A percentile compares a stretch with the other conserved stretches of the same genome.
Conservation (phyloP, 345 rosid species). For the Sisymbrium altissimum region DNA sequence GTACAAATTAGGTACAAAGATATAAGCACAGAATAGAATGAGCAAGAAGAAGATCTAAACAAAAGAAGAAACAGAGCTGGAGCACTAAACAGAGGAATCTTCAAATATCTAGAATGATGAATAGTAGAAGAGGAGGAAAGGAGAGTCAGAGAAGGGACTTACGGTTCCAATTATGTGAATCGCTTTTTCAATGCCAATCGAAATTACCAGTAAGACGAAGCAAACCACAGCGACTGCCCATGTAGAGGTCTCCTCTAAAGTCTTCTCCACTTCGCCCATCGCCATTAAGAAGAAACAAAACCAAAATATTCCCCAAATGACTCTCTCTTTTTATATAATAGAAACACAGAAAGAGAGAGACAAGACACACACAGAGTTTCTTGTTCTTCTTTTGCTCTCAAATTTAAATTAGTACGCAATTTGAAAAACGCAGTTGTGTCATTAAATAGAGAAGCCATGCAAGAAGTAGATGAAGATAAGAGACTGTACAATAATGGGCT, state of each 20-base stretch:
- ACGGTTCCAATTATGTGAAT: conserved; percentile 41
- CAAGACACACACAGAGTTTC: not conserved
- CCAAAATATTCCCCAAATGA: not conserved
- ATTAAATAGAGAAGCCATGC: not conserved
- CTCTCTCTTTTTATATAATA: not conserved
- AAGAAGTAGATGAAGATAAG: conserved; percentile 5
- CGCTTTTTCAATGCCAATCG: conserved; percentile 52
- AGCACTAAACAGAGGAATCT: conserved; percentile 36
- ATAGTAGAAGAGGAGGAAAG: not conserved
- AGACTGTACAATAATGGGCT: not conserved
- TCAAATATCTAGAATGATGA: too few relatives aligned
- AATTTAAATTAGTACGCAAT: not conserved
- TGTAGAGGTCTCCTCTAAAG: conserved; percentile 63
- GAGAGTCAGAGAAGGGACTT: not conserved
- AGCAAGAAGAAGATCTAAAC: not conserved
- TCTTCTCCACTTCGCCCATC: conserved; percentile 22
- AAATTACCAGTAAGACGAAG: conserved; percentile 49
- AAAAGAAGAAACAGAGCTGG: conserved; percentile 33
- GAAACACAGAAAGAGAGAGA: not conserved
- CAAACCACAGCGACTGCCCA: conserved; percentile 89
- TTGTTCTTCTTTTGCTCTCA: not conserved
- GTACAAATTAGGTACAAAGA: too few relatives aligned
- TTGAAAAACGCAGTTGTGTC: not conserved
- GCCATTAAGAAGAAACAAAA: conserved; percentile 1
- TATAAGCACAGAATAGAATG: not conserved